phyloP scores from a whole-genome alignment of 2,329 filamentous ascomycete genomes.

The Neurospora crassa region DNA sequence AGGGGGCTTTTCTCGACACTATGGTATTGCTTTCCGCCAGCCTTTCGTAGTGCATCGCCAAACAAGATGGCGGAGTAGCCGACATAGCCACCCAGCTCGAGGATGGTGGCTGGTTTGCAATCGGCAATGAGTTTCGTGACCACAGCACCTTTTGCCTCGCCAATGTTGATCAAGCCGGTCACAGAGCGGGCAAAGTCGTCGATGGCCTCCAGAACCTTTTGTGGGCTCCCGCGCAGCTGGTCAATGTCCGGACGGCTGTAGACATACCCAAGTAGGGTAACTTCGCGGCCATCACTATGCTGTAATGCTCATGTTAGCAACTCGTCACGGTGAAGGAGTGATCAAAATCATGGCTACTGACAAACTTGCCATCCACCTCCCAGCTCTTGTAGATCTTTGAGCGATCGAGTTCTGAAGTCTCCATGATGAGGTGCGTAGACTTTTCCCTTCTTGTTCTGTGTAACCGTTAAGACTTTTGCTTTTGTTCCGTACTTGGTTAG shows the following conservation, averaged over 20 bases:
- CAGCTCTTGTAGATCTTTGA: constrained; percentile 5
- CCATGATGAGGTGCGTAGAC: not conserved
- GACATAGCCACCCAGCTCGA: constrained; percentile 73
- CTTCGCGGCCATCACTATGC: constrained; percentile 64
- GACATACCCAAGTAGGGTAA: constrained; percentile 62
- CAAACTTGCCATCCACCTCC: constrained; percentile 10
- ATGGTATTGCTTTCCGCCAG: constrained; percentile 57
- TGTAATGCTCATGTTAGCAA: constrained; percentile 14
- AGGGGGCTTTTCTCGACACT: constrained; percentile 66
- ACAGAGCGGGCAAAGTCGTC: constrained; percentile 52
- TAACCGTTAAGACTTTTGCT: not conserved
- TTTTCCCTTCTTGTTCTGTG: not conserved
- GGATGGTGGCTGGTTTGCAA: constrained; percentile 34
- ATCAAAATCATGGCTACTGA: not conserved
- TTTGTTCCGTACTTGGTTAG: not conserved
- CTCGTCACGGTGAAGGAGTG: constrained; percentile 11
- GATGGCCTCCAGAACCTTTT: constrained; percentile 56
- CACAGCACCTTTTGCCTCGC: constrained; percentile 63
- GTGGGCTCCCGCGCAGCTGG: constrained; percentile 53
- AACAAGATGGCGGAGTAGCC: constrained; percentile 77
- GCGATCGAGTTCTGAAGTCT: not conserved
- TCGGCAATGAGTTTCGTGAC: constrained; percentile 59
- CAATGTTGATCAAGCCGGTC: constrained; percentile 74
- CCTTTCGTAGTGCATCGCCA: constrained; percentile 52
- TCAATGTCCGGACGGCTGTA: constrained; percentile 52